Percentiles rank a stretch among this genome's conserved stretches.
These are phyloP conservation scores for Agrostemma githago DNA, from an alignment of 148 eudicot species.

Conservation along the genomic window DNA sequence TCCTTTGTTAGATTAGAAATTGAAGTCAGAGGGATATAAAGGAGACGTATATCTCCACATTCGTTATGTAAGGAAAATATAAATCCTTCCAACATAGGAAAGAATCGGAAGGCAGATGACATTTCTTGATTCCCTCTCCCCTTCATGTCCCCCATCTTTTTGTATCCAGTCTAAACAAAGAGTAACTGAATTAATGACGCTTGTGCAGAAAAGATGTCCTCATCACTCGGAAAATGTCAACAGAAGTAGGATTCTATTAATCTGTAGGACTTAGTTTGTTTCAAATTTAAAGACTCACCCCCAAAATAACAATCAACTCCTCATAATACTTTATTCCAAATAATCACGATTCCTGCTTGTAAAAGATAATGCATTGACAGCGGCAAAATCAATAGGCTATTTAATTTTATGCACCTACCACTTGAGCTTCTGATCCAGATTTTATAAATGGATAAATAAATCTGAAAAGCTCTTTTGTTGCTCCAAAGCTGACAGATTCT, in stretches of 20 bases:
- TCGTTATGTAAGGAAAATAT: no score
- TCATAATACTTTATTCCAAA: background rate
- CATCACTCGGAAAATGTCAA: background rate
- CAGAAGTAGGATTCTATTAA: background rate
- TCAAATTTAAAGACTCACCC: background rate
- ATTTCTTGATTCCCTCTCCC: no score
- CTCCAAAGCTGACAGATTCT: conserved; percentile 69
- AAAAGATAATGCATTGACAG: background rate
- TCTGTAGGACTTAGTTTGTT: background rate
- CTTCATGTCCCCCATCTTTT: no score
- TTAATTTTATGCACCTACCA: conserved; percentile 49
- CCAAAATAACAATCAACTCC: conserved; percentile 6
- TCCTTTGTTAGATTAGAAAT: background rate
- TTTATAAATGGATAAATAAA: conserved; percentile 84
- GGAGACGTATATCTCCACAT: no score
- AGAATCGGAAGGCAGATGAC: no score
- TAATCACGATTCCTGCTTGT: background rate
- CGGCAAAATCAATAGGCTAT: conserved; percentile 9
- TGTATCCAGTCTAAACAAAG: no score
- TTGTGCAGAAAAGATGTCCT: background rate
- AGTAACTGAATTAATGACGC: background rate
- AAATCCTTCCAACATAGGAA: no score
- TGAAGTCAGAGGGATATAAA: no score
- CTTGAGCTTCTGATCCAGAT: conserved; percentile 93
- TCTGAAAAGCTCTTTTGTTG: conserved; percentile 77